These are phyloP conservation scores for Pueraria montana DNA, from an alignment of 306 rosid species.

Conservation along the genomic window DNA sequence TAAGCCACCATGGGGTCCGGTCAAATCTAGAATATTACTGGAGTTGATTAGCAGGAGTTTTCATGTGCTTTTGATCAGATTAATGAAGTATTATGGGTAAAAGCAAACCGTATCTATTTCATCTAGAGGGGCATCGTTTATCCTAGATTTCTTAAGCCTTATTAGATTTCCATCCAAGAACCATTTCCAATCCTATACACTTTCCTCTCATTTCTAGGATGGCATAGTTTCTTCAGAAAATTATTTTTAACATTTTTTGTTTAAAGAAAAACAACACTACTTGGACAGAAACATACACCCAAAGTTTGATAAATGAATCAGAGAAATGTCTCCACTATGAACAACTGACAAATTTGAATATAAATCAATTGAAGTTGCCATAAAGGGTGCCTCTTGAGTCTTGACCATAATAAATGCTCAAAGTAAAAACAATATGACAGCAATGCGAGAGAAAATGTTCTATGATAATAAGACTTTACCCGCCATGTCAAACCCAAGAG, in stretches of 20 bases:
- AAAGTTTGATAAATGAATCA: conserved; percentile 37
- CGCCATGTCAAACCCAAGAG: conserved; percentile 83
- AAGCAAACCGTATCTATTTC: background rate
- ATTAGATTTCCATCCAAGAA: conserved; percentile 20
- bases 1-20: background rate
- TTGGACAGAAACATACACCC: conserved; percentile 7
- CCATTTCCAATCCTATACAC: conserved; percentile 17
- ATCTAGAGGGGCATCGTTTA: background rate
- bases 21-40: background rate
- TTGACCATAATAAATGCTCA: conserved; percentile 16
- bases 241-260: background rate
- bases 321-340: conserved; percentile 21
- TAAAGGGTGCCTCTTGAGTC: background rate
- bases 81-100: background rate
- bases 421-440: background rate
- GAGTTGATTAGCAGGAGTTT: no score
- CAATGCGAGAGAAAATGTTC: conserved; percentile 9
- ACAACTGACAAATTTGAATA: conserved; percentile 9
- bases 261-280: conserved; percentile 1
- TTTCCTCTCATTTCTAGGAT: conserved; percentile 25
- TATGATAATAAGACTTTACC: conserved; percentile 56
- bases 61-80: background rate
- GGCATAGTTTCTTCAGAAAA: conserved; percentile 27
- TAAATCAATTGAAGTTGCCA: conserved; percentile 11
- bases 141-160: background rate